Percentiles rank a stretch among this genome's conserved stretches.
Conservation (phyloP, 225 moss, liverwort and hornwort species). For the Sphagnum tenellum region DNA sequence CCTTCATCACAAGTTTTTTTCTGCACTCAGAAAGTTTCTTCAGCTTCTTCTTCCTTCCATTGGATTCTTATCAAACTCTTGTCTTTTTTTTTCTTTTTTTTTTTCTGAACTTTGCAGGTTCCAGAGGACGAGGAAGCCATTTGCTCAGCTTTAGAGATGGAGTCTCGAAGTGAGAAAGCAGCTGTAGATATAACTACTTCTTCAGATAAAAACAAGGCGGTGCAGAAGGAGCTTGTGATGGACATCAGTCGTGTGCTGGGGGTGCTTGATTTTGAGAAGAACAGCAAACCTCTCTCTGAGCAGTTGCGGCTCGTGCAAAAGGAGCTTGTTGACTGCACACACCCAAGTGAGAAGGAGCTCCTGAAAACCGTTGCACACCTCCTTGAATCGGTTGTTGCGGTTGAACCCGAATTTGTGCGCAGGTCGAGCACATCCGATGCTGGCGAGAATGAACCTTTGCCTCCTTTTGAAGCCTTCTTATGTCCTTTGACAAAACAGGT, state of each 20-base stretch:
- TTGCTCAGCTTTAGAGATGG: neutral
- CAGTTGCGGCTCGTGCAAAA: neutral
- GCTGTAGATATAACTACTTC: neutral
- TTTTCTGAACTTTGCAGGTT: neutral
- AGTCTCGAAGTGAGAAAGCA: neutral
- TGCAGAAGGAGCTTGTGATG: neutral
- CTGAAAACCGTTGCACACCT: conserved; percentile 1
- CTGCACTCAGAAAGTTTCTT: too few species aligned
- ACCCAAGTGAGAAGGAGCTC: neutral
- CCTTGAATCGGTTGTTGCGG: neutral
- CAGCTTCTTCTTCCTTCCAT: too few species aligned
- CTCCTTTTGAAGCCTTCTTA: conserved; percentile 3
- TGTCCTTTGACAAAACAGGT: conserved; percentile 2
- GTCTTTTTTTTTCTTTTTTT: too few species aligned
- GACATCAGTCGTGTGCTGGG: conserved; percentile 1
- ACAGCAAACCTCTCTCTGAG: neutral
- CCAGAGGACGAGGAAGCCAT: conserved; percentile 1
- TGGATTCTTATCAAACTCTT: too few species aligned
- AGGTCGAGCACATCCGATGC: neutral
- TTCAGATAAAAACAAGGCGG: neutral
- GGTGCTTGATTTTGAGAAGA: neutral
- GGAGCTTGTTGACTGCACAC: neutral
- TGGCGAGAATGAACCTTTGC: conserved; percentile 1
- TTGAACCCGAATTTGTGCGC: neutral
- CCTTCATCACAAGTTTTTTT: too few species aligned